A percentile compares a stretch with the other conserved stretches of the same genome.
These are phyloP conservation scores for Solanum clarkiae DNA, from an alignment of 257 asterid species.

Conservation along the genomic window DNA sequence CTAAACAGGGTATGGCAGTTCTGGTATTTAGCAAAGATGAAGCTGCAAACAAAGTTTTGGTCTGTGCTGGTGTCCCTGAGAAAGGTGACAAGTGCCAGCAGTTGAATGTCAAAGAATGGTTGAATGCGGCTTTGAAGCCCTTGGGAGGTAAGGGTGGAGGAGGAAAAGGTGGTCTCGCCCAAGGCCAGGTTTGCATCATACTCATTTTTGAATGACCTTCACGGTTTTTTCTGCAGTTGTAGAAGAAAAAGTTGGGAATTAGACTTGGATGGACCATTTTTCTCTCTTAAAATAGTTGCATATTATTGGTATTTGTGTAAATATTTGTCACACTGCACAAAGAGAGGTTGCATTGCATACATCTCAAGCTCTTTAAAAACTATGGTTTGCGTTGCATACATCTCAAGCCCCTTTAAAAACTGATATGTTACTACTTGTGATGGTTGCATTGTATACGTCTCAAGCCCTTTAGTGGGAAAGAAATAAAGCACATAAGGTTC, in stretches of 20 bases:
- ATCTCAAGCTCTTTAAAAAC: not conserved
- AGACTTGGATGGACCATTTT: too few relatives aligned
- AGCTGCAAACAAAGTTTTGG: constrained; percentile 61
- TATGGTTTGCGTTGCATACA: not conserved
- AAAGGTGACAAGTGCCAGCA: constrained; percentile 42
- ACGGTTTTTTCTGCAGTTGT: not conserved
- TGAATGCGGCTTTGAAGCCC: constrained; percentile 56
- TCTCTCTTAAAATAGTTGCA: not conserved
- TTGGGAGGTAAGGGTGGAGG: constrained; percentile 96
- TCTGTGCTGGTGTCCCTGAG: constrained; percentile 97
- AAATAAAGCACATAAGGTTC: not conserved
- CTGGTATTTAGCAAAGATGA: constrained; percentile 82
- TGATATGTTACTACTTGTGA: not conserved
- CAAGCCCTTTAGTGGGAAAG: not conserved
- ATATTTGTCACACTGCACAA: not conserved
- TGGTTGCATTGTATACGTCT: not conserved
- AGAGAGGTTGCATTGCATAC: not conserved
- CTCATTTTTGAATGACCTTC: not conserved
- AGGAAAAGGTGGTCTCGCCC: constrained; percentile 91
- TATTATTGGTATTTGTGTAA: not conserved
- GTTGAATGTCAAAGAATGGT: constrained; percentile 69
- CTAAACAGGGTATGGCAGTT: constrained; percentile 60
- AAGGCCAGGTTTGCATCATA: constrained; percentile 67
- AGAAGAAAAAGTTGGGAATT: not conserved
- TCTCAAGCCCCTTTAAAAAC: not conserved